Percentiles rank a stretch among this genome's conserved stretches.
Evolutionary conservation across 2,329 filamentous ascomycete species (phyloP).

Genomic region (Exophiala sideris): DNA sequence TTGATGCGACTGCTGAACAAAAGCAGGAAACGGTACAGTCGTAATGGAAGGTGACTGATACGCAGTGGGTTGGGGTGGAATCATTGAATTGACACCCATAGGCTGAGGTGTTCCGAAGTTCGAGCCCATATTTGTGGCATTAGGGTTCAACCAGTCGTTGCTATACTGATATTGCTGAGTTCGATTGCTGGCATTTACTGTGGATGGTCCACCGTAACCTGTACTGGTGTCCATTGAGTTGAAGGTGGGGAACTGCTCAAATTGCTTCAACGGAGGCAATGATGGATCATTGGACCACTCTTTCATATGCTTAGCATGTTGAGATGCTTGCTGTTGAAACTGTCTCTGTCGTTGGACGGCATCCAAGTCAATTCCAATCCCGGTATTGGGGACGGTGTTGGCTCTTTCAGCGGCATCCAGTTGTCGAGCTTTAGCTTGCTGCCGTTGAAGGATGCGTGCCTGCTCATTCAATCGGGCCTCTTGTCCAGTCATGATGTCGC

Average conservation of each 20-base stretch:
- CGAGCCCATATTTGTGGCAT: slow-evolving; percentile 1
- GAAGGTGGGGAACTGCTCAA: slow-evolving; percentile 19
- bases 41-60: slow-evolving; percentile 5
- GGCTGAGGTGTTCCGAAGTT: slow-evolving; percentile 10
- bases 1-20: slow-evolving; percentile 20
- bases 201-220: slow-evolving; percentile 11
- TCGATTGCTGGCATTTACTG: slow-evolving; percentile 16
- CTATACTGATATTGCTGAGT: slow-evolving; percentile 23
- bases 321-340: slow-evolving; percentile 27
- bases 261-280: slow-evolving; percentile 20
- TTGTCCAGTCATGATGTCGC: slow-evolving; percentile 23
- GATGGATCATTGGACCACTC: slow-evolving; percentile 25
- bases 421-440: slow-evolving; percentile 24
- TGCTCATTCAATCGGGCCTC: slow-evolving; percentile 28
- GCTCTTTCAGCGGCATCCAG: slow-evolving; percentile 14
- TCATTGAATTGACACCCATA: slow-evolving; percentile 16
- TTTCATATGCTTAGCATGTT: slow-evolving; percentile 27
- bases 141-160: slow-evolving; percentile 27
- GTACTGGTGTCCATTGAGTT: neutral
- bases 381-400: neutral
- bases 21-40: slow-evolving; percentile 14
- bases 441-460: slow-evolving; percentile 28
- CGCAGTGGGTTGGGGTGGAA: slow-evolving; percentile 9
- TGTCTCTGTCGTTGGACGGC: slow-evolving; percentile 27
- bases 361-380: slow-evolving; percentile 27